Base-by-base conservation (phyloP, 352 stramenopile genomes). In the Phytophthora tubulina region DNA sequence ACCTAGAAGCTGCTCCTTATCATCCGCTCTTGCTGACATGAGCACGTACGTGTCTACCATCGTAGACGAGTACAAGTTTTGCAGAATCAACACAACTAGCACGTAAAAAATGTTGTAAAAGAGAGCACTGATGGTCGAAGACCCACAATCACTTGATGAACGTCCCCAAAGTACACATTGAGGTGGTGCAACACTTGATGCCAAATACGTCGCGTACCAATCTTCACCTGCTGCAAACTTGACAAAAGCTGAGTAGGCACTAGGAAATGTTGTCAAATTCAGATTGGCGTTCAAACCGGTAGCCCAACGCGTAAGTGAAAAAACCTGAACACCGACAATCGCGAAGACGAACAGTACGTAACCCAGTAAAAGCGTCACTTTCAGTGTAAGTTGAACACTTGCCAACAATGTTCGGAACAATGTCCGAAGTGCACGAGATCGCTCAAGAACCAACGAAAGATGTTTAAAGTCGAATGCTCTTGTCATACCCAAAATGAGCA, bases 71-170 rank as follows among this genome's bases (percentile, higher is more conserved):
- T 95, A 96, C 27, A 96, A 48, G 57, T 96, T 93, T 65, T 94
- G 89, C 3, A 96, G 70, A 52, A 96, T 85, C 21, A 96, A 63
- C 11, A 90, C 79, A 3, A 96, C 86, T 27, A 96, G 72, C 7
- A 96, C 59, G 66, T 93, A 96, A 53, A 95, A 96, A 21, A 73
- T 80, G 72, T 94, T 84, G 70, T 91, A 96, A 57, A 95, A 93
- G 5, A 93, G 46, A 4, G 79, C 78, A 62, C 83, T 93, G 13
- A 96, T 77, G 0, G 74, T 57, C 0, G 84, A 55, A 3, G 86
- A 93, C 1, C 89, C 89, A 41, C 89, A 96, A 57, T 96, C 89
- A 36, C 83, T 93, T 1, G 55, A 63, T 13, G 60, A 84, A 13
- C 70, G 72, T 1, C 73, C 76, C 9, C 76, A 81, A 4, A 84